Conservation (phyloP, 305 asterid species). For the Fraxinus ornus region DNA sequence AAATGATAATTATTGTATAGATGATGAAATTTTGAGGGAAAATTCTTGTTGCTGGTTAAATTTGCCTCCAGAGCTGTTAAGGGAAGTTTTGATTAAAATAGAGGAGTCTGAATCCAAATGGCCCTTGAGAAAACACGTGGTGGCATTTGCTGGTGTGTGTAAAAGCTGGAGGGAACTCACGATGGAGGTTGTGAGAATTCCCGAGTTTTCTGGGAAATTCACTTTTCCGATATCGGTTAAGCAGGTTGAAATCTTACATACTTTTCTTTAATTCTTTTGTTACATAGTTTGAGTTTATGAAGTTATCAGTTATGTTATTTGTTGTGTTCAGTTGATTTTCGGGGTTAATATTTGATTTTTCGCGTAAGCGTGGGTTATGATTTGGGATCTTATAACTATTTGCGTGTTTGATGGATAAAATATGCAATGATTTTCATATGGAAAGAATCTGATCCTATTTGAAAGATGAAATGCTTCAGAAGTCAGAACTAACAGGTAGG, state of each 20-base stretch:
- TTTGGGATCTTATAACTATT: background rate
- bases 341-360: background rate
- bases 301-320: constrained; percentile 1
- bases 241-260: constrained; percentile 49
- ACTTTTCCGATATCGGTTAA: constrained; percentile 83
- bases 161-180: constrained; percentile 80
- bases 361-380: background rate
- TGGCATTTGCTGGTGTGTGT: constrained; percentile 92
- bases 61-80: constrained; percentile 72
- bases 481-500: background rate
- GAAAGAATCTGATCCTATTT: background rate
- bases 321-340: constrained; percentile 14
- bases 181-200: constrained; percentile 67
- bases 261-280: background rate
- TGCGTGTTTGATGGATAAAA: background rate
- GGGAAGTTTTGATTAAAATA: constrained; percentile 63
- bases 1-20: constrained; percentile 5
- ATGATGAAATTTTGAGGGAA: constrained; percentile 28
- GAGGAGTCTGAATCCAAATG: constrained; percentile 71
- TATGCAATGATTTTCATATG: background rate
- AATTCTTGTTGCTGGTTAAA: constrained; percentile 55
- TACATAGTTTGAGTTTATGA: background rate
- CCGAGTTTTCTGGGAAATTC: constrained; percentile 66
- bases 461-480: background rate
- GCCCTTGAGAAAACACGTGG: constrained; percentile 78